Base-by-base conservation (phyloP, 441 rosid genomes). In the Pelargonium cotyledonis region DNA sequence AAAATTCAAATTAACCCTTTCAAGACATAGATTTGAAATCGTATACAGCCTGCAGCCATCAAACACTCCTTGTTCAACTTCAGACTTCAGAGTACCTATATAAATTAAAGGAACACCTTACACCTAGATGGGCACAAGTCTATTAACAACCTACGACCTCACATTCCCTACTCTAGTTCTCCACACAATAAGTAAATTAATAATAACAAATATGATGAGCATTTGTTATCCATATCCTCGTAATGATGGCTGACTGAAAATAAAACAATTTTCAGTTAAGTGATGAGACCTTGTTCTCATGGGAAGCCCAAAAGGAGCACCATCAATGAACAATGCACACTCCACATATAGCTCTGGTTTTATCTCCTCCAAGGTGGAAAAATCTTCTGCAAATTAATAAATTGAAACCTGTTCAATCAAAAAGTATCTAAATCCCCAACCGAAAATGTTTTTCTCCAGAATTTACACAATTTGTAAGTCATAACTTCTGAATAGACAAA, bases 231-330 rank as follows among this genome's bases (percentile, higher is more conserved):
- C 31, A 18, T 10, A 9, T 38, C 41, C 41, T 19, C 31, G 8
- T 58, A 19, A 21, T 8, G 5, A 26, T 21, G 11, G 49, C 14
- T 44, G 49, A 44, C 49, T 11, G 14, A 8, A 44, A 44, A 44
- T 44, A 44, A 40, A 53, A 23, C 5, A 43, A 6, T 26, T 26
- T 8, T 26, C 1, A 5, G 51, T 57, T 2, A 58, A 69, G 53
- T 23, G 12, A 12, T 18, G 68, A 64, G 68, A 88, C 98, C 96
- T 90, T 65, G 98, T 90, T 84, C 86, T 85, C 75, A 85, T 85
- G 41, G 98, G 95, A 78, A 88, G 98, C 38, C 99, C 98, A 72
- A 92, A 92, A 1, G 89, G 95, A 69, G 92, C 89, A 65, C 98
- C 98, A 73, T 92, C 98, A 63, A 95, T 89, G 78, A 84, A 89